A percentile compares a stretch with the other conserved stretches of the same genome.
Evolutionary conservation across 495 filamentous ascomycete genomes (phyloP).

Genomic region (Paragyromitra xinjiangensis): DNA sequence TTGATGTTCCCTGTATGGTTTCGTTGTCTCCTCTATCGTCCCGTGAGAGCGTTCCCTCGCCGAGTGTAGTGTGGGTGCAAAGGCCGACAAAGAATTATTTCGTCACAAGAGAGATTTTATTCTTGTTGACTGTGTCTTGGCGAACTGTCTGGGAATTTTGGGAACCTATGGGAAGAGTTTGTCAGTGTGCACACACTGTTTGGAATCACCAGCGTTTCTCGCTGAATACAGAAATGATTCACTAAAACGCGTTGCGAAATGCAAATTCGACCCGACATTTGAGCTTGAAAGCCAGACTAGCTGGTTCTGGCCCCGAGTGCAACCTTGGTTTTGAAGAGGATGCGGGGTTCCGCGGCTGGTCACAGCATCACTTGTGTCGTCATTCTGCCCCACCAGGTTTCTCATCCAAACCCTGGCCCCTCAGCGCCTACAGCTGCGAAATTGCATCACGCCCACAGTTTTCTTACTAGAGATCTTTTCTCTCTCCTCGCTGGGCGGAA

Average conservation of each 20-base stretch:
- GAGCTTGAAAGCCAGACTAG: conserved; percentile 1
- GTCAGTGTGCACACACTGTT: not conserved
- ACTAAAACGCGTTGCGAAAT: conserved; percentile 15
- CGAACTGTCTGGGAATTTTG: not conserved
- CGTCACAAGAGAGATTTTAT: conserved; percentile 28
- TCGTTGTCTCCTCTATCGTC: not conserved
- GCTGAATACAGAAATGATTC: conserved; percentile 13
- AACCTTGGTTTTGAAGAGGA: conserved; percentile 18
- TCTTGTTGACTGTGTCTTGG: conserved; percentile 19
- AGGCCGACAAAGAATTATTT: conserved; percentile 16
- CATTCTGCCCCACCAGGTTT: conserved; percentile 29
- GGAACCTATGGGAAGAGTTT: not conserved
- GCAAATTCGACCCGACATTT: not conserved
- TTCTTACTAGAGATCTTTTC: not conserved
- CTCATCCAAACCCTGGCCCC: not conserved
- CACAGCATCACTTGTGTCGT: conserved; percentile 37
- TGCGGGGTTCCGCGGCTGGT: conserved; percentile 4
- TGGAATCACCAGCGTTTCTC: not conserved
- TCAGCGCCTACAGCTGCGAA: conserved; percentile 21
- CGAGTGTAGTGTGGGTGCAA: not conserved
- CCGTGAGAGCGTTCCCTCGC: conserved; percentile 5
- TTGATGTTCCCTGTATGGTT: conserved; percentile 34
- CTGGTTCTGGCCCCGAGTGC: conserved; percentile 10
- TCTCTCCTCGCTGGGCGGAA: conserved; percentile 5
- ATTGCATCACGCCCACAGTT: conserved; percentile 42